Percentiles rank a stretch among this genome's conserved stretches.
Evolutionary conservation across 805 yeast species (phyloP).

Genomic region (Metschnikowia borealis): DNA sequence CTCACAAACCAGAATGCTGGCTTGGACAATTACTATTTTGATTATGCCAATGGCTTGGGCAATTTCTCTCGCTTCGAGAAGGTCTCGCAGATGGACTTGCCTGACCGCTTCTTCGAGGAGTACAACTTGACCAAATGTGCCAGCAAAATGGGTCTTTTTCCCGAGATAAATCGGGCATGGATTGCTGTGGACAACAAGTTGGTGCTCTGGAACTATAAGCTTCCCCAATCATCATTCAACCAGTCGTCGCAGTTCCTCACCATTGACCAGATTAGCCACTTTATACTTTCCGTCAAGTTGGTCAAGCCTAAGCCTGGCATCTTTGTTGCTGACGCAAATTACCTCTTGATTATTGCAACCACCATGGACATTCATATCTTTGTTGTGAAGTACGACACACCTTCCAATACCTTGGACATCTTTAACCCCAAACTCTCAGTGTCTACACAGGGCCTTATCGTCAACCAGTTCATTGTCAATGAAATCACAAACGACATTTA

Average conservation of each 20-base stretch:
- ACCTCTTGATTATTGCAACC: slow-evolving; percentile 74
- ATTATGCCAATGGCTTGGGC: slow-evolving; percentile 41
- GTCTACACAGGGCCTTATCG: slow-evolving; percentile 72
- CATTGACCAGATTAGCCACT: slow-evolving; percentile 76
- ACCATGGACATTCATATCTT: slow-evolving; percentile 72
- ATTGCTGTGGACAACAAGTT: slow-evolving; percentile 75
- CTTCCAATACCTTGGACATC: slow-evolving; percentile 52
- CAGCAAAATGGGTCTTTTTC: slow-evolving; percentile 78
- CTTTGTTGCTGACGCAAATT: slow-evolving; percentile 72
- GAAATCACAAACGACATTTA: slow-evolving; percentile 73
- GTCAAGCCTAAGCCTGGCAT: slow-evolving; percentile 80
- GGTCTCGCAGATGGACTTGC: slow-evolving; percentile 63
- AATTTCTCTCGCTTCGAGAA: slow-evolving; percentile 75
- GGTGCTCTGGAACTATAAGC: slow-evolving; percentile 77
- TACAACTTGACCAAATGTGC: slow-evolving; percentile 61
- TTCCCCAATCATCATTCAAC: slow-evolving; percentile 46
- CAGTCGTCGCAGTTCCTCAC: slow-evolving; percentile 58
- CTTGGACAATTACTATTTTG: slow-evolving; percentile 63
- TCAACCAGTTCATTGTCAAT: slow-evolving; percentile 55
- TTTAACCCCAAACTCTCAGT: slow-evolving; percentile 82
- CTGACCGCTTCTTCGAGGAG: slow-evolving; percentile 75
- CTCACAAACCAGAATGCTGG: slow-evolving; percentile 47
- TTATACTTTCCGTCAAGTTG: slow-evolving; percentile 70
- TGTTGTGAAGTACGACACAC: slow-evolving; percentile 56
- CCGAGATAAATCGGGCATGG: slow-evolving; percentile 82